These are phyloP conservation scores for Hanseniaspora hatyaiensis DNA, from an alignment of 805 yeast genomes.

Conservation along the genomic window DNA sequence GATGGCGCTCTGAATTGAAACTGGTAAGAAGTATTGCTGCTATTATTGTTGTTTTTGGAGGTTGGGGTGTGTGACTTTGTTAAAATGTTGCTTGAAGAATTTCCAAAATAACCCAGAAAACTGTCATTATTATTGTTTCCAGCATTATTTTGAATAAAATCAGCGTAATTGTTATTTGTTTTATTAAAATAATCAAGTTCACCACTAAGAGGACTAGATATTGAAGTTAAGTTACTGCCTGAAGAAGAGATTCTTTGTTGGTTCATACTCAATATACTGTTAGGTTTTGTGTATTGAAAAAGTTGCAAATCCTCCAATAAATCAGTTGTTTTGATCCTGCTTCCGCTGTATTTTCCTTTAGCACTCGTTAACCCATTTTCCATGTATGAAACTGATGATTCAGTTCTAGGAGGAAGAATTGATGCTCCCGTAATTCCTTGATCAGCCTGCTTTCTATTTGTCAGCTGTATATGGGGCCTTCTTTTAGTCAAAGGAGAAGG, in stretches of 20 bases:
- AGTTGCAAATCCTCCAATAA: constrained; percentile 8
- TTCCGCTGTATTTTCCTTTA: background rate
- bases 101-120: background rate
- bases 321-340: constrained; percentile 11
- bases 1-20: constrained; percentile 14
- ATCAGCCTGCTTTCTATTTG: background rate
- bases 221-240: constrained; percentile 5
- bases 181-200: constrained; percentile 10
- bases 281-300: constrained; percentile 7
- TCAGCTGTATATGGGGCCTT: constrained; percentile 7
- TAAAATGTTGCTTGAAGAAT: background rate
- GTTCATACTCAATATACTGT: background rate
- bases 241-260: background rate
- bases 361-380: background rate
- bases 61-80: background rate
- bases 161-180: background rate
- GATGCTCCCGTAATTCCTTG: constrained; percentile 1
- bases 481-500: constrained; percentile 4
- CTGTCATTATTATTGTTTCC: too few relatives aligned
- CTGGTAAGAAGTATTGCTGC: constrained; percentile 2
- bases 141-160: constrained; percentile 11
- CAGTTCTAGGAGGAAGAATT: constrained; percentile 17
- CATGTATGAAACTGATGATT: constrained; percentile 12
- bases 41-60: background rate
- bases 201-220: constrained; percentile 4